These are phyloP conservation scores for Golovinomyces cichoracearum DNA, from an alignment of 2,329 filamentous ascomycete genomes.

Conservation along the genomic window DNA sequence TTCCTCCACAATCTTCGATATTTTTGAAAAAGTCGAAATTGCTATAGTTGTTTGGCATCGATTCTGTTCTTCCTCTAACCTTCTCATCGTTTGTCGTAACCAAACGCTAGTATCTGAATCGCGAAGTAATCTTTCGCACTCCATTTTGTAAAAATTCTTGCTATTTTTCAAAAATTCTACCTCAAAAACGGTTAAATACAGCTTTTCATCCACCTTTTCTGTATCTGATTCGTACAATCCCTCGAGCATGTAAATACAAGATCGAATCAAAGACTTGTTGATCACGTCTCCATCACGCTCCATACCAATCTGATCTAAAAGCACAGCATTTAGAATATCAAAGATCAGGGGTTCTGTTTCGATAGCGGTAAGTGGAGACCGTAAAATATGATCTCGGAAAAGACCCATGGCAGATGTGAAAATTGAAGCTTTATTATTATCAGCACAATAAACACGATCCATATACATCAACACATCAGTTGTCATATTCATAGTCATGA, in stretches of 20 bases:
- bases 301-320: constrained; percentile 78
- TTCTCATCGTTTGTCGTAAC: constrained; percentile 46
- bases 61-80: constrained; percentile 56
- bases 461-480: constrained; percentile 96
- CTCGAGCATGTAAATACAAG: constrained; percentile 73
- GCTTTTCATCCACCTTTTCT: constrained; percentile 50
- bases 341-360: constrained; percentile 29
- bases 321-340: constrained; percentile 50
- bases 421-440: constrained; percentile 49
- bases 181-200: constrained; percentile 70
- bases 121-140: constrained; percentile 48
- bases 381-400: constrained; percentile 66
- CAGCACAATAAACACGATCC: constrained; percentile 58
- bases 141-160: constrained; percentile 43
- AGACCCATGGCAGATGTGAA: constrained; percentile 65
- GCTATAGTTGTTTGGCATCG: constrained; percentile 66
- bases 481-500: constrained; percentile 84
- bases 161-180: constrained; percentile 48
- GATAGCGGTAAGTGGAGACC: constrained; percentile 24
- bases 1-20: constrained; percentile 51
- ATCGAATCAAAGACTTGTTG: constrained; percentile 55
- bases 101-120: constrained; percentile 62
- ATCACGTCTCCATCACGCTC: constrained; percentile 77
- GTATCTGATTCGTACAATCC: constrained; percentile 58
- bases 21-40: constrained; percentile 41